Conservation (phyloP, 371 early-diverging fungal genomes). For the Batkoa obscura region DNA sequence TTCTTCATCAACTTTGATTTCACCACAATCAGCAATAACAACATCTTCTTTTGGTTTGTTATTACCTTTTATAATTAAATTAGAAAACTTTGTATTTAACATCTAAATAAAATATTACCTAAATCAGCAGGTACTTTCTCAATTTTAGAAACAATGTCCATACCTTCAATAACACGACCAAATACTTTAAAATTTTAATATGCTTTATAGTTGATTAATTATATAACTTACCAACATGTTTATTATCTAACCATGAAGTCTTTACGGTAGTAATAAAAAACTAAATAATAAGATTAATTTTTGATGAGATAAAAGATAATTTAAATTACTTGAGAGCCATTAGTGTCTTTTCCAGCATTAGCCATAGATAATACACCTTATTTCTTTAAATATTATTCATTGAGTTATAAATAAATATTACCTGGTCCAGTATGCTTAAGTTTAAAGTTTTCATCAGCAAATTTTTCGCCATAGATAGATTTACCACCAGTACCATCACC, state of each 20-base stretch:
- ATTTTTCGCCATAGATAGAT: slow-evolving; percentile 51
- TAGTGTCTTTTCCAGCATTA: slow-evolving; percentile 82
- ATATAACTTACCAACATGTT: slow-evolving; percentile 57
- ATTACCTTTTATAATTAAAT: neutral
- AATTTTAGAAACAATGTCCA: slow-evolving; percentile 11
- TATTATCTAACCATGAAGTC: slow-evolving; percentile 89
- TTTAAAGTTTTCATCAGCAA: slow-evolving; percentile 75
- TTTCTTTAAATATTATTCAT: slow-evolving; percentile 10
- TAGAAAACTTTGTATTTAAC: neutral
- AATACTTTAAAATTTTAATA: slow-evolving; percentile 42
- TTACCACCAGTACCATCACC: slow-evolving; percentile 82
- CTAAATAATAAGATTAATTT: slow-evolving; percentile 35
- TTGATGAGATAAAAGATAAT: slow-evolving; percentile 8
- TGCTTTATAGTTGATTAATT: slow-evolving; percentile 5
- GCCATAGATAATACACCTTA: slow-evolving; percentile 62
- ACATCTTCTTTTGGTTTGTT: slow-evolving; percentile 42
- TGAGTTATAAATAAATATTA: slow-evolving; percentile 11
- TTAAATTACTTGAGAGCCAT: slow-evolving; percentile 67
- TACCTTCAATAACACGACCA: slow-evolving; percentile 59
- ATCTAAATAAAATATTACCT: too few species aligned
- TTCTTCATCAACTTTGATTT: slow-evolving; percentile 25
- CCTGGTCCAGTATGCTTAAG: slow-evolving; percentile 47
- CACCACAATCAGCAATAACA: slow-evolving; percentile 52
- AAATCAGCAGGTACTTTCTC: slow-evolving; percentile 9
- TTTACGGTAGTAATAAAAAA: slow-evolving; percentile 72